Evolutionary conservation across 208 protist species (phyloP).

Genomic region (Hexamita inflata): DNA sequence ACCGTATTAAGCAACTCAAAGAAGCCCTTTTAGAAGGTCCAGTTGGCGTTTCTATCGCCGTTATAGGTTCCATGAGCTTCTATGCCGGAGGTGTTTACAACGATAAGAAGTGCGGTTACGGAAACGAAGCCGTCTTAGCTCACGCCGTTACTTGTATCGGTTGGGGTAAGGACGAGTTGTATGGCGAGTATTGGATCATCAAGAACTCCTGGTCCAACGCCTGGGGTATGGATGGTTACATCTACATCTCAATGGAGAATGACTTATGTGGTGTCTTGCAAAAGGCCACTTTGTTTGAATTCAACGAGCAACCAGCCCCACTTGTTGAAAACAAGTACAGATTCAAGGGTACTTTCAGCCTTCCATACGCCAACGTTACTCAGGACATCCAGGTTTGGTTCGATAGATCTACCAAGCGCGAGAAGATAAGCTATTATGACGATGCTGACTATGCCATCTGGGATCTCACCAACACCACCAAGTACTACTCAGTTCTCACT

Average conservation of each 20-base stretch:
- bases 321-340: too few species aligned
- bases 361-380: too few species aligned
- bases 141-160: conserved; percentile 6
- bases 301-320: too few species aligned
- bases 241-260: background rate
- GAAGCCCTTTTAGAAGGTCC: conserved; percentile 4
- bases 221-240: conserved; percentile 26
- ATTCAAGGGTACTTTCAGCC: too few species aligned
- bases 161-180: conserved; percentile 2
- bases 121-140: background rate
- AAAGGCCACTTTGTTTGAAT: too few species aligned
- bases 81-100: conserved; percentile 13
- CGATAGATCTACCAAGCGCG: too few species aligned
- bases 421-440: too few species aligned
- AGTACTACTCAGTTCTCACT: too few species aligned
- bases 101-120: background rate
- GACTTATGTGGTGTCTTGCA: conserved; percentile 26
- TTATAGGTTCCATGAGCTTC: background rate
- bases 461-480: too few species aligned
- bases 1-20: conserved; percentile 2
- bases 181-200: conserved; percentile 21
- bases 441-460: too few species aligned
- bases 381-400: too few species aligned
- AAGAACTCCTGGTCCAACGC: conserved; percentile 14
- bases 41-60: conserved; percentile 1